phyloP scores from a whole-genome alignment of 352 stramenopile genomes.

The Globisporangium acanthophoron region DNA sequence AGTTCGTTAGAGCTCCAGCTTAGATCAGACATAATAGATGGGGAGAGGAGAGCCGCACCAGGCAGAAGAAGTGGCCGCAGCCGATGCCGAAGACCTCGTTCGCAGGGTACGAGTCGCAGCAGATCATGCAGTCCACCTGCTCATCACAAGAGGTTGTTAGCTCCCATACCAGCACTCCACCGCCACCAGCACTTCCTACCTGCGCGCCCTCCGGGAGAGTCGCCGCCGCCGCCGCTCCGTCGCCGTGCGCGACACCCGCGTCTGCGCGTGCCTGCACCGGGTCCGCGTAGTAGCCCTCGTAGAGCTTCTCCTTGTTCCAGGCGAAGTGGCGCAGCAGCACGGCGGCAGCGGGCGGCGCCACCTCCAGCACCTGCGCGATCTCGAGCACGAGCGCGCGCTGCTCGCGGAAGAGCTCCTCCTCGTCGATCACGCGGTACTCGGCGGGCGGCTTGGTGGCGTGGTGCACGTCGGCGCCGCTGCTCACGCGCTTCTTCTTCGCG shows the following conservation, averaged over 20 bases:
- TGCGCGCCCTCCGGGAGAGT: conserved; percentile 28
- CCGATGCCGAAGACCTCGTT: conserved; percentile 88
- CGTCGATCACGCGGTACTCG: conserved; percentile 84
- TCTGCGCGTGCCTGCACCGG: conserved; percentile 45
- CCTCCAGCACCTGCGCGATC: conserved; percentile 76
- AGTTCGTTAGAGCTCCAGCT: neutral
- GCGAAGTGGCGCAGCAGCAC: conserved; percentile 80
- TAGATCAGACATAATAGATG: neutral
- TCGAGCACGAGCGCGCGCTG: conserved; percentile 58
- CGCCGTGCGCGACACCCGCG: conserved; percentile 56
- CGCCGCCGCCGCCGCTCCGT: conserved; percentile 31
- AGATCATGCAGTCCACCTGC: conserved; percentile 90
- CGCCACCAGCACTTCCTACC: conserved; percentile 19
- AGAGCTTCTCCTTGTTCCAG: conserved; percentile 90
- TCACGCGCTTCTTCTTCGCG: conserved; percentile 74
- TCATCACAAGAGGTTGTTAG: neutral
- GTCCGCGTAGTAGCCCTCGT: conserved; percentile 83
- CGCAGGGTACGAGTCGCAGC: conserved; percentile 87
- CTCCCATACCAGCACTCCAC: neutral
- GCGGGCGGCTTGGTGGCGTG: conserved; percentile 16
- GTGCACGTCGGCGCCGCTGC: conserved; percentile 25
- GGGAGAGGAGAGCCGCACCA: conserved; percentile 56
- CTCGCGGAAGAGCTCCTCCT: conserved; percentile 70
- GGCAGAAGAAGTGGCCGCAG: conserved; percentile 97
- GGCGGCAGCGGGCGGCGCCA: conserved; percentile 44